These are phyloP conservation scores for Trametopsis cervina DNA, from an alignment of 768 basidiomycete genomes.

Conservation along the genomic window DNA sequence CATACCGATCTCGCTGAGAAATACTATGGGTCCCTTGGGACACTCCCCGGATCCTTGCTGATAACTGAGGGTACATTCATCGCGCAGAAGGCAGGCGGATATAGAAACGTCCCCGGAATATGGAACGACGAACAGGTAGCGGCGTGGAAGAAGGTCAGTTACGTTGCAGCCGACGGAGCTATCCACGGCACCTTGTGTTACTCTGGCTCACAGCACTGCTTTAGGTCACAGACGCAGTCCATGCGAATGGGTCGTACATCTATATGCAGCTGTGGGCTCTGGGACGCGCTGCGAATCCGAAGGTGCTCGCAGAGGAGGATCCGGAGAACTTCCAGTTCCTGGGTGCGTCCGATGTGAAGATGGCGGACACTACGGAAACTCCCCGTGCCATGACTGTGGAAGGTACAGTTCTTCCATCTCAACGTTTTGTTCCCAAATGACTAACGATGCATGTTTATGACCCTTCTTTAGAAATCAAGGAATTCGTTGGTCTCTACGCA, in stretches of 20 bases:
- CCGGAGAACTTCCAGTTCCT: conserved; percentile 25
- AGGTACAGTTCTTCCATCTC: too few relatives aligned
- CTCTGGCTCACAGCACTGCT: too few relatives aligned
- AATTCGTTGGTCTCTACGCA: conserved; percentile 26
- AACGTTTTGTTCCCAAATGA: conserved; percentile 4
- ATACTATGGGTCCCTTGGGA: conserved; percentile 44
- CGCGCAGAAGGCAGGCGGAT: conserved; percentile 41
- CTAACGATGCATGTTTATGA: neutral
- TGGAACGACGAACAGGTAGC: conserved; percentile 50
- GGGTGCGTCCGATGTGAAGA: conserved; percentile 25
- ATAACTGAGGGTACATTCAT: conserved; percentile 55
- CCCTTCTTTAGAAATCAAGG: conserved; percentile 22
- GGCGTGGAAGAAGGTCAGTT: conserved; percentile 35
- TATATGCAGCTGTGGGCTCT: conserved; percentile 6
- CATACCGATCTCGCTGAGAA: conserved; percentile 30
- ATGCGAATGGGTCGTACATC: conserved; percentile 7
- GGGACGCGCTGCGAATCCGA: neutral
- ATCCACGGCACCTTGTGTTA: too few relatives aligned
- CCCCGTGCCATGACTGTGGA: conserved; percentile 20
- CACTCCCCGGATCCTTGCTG: conserved; percentile 42
- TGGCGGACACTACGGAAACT: conserved; percentile 2
- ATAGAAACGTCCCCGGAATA: conserved; percentile 50
- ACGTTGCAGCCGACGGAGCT: conserved; percentile 6
- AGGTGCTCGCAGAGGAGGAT: neutral
- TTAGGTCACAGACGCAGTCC: conserved; percentile 8